phyloP scores from a whole-genome alignment of 2,329 filamentous ascomycete species.

The Trichophyton schoenleinii region DNA sequence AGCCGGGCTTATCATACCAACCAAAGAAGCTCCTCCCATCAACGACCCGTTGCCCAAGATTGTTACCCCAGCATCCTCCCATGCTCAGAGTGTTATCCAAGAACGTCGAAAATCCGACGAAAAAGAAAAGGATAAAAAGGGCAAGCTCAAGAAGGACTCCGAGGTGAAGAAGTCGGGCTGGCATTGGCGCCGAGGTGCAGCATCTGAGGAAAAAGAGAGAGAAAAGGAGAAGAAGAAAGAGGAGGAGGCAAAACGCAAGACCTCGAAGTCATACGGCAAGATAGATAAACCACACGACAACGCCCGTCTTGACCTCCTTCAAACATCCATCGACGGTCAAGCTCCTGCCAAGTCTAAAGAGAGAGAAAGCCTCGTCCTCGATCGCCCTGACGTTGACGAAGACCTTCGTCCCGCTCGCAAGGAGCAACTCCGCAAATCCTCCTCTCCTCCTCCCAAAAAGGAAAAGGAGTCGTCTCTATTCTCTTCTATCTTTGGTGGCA shows the following conservation, averaged over 20 bases:
- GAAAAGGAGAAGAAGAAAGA: slow-evolving; percentile 41
- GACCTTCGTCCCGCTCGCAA: slow-evolving; percentile 52
- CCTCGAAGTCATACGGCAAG: slow-evolving; percentile 44
- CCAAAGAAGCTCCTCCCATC: slow-evolving; percentile 34
- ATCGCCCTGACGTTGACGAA: slow-evolving; percentile 68
- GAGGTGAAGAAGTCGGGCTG: slow-evolving; percentile 66
- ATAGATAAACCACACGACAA: slow-evolving; percentile 56
- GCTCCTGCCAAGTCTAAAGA: slow-evolving; percentile 15
- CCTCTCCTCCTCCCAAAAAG: slow-evolving; percentile 58
- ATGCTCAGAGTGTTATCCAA: background rate
- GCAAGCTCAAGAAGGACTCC: slow-evolving; percentile 57
- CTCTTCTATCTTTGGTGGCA: slow-evolving; percentile 79
- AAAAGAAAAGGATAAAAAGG: slow-evolving; percentile 57
- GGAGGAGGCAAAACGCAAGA: slow-evolving; percentile 52
- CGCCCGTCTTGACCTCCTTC: slow-evolving; percentile 70
- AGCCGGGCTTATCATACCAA: slow-evolving; percentile 21
- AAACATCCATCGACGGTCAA: slow-evolving; percentile 64
- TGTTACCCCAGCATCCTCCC: background rate
- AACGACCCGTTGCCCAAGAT: slow-evolving; percentile 48
- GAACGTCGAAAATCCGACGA: slow-evolving; percentile 1
- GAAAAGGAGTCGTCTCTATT: slow-evolving; percentile 83
- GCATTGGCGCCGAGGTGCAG: slow-evolving; percentile 57
- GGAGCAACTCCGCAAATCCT: slow-evolving; percentile 63
- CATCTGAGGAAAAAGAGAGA: slow-evolving; percentile 49
- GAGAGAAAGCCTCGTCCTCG: slow-evolving; percentile 71